Percentiles rank a stretch among this genome's conserved stretches.
Evolutionary conservation across 2,329 filamentous ascomycete genomes (phyloP).

Genomic region (Tolypocladium sp.): DNA sequence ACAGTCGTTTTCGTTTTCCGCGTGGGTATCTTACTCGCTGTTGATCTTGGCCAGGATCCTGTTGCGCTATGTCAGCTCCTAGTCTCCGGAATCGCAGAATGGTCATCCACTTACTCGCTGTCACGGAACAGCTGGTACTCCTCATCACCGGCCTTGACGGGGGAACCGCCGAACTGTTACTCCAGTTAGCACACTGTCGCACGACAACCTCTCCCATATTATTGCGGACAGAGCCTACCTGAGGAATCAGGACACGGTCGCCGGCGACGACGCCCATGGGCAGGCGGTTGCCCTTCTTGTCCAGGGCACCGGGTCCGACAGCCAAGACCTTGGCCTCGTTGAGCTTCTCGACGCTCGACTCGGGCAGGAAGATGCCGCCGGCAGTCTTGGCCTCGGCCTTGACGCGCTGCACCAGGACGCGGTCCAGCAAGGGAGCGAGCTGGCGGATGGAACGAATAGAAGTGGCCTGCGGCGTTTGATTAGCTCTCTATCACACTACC

Average conservation of each 20-base stretch:
- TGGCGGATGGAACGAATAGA: conserved; percentile 91
- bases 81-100: neutral
- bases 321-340: conserved; percentile 96
- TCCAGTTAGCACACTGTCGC: conserved; percentile 13
- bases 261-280: conserved; percentile 74
- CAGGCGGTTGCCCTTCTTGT: conserved; percentile 83
- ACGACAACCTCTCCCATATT: neutral
- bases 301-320: conserved; percentile 79
- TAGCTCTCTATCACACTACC: neutral
- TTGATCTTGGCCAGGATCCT: conserved; percentile 99
- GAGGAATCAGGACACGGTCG: conserved; percentile 91
- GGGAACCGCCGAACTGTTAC: conserved; percentile 78
- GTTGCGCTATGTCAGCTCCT: neutral
- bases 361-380: conserved; percentile 93
- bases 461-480: conserved; percentile 38
- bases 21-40: conserved; percentile 61
- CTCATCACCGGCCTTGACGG: conserved; percentile 95
- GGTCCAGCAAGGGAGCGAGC: conserved; percentile 92
- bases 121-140: conserved; percentile 96
- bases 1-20: conserved; percentile 13
- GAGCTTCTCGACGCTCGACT: conserved; percentile 94
- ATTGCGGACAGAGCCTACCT: conserved; percentile 47
- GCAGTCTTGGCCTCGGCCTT: conserved; percentile 97
- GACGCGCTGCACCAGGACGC: conserved; percentile 93
- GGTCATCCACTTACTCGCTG: conserved; percentile 68